These are phyloP conservation scores for Neurospora tetrasperma DNA, from an alignment of 495 filamentous ascomycete genomes.

Conservation along the genomic window DNA sequence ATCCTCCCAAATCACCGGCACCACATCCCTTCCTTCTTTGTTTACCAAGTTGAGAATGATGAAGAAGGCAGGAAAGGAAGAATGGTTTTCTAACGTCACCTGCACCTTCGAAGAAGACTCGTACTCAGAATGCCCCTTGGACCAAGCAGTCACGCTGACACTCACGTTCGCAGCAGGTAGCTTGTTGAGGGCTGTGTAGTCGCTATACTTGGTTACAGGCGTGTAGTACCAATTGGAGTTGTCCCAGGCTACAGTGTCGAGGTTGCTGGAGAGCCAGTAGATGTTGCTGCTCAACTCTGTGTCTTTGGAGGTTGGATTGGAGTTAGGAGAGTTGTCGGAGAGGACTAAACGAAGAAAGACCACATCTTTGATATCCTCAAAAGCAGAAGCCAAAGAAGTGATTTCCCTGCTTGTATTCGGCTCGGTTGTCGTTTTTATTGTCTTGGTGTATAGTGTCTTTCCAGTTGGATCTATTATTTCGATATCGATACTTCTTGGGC, in stretches of 20 bases:
- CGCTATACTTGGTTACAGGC: slow-evolving; percentile 42
- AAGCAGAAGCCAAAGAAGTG: slow-evolving; percentile 19
- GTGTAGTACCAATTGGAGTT: slow-evolving; percentile 50
- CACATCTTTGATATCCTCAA: slow-evolving; percentile 31
- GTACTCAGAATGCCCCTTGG: neutral
- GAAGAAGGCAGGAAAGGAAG: slow-evolving; percentile 46
- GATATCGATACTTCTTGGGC: slow-evolving; percentile 33
- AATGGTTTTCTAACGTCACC: slow-evolving; percentile 43
- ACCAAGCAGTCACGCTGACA: slow-evolving; percentile 15
- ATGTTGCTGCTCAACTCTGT: slow-evolving; percentile 44
- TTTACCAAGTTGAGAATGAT: slow-evolving; percentile 40
- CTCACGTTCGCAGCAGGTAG: slow-evolving; percentile 30
- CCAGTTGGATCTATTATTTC: slow-evolving; percentile 42
- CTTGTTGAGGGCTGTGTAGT: slow-evolving; percentile 39
- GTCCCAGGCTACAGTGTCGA: slow-evolving; percentile 45
- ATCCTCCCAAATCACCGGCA: slow-evolving; percentile 48
- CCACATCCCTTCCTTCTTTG: slow-evolving; percentile 28
- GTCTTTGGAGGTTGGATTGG: neutral
- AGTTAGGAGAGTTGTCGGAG: neutral
- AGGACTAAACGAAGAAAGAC: slow-evolving; percentile 44
- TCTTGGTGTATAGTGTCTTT: slow-evolving; percentile 23
- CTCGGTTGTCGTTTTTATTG: slow-evolving; percentile 17
- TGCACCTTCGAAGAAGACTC: neutral
- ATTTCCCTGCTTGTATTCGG: slow-evolving; percentile 30
- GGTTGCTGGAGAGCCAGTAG: slow-evolving; percentile 46